Percentiles rank a stretch among this genome's conserved stretches.
phyloP scores from a whole-genome alignment of 768 basidiomycete species.

The Mycena galopus region DNA sequence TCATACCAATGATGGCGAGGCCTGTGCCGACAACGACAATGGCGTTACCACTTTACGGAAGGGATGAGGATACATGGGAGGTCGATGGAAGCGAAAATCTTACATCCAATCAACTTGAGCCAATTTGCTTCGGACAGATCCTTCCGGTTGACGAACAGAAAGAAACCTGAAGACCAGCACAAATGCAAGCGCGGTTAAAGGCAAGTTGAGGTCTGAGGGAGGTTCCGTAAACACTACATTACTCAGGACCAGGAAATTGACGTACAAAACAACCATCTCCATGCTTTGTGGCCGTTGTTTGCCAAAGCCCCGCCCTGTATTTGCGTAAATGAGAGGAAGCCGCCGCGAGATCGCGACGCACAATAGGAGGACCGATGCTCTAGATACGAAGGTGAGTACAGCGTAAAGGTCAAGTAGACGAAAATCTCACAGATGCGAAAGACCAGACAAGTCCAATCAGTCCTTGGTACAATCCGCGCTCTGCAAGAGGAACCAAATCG shows the following conservation, averaged over 20 bases:
- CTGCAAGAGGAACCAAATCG: conserved; percentile 58
- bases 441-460: conserved; percentile 48
- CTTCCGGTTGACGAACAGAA: conserved; percentile 44
- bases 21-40: conserved; percentile 49
- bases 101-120: conserved; percentile 53
- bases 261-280: conserved; percentile 49
- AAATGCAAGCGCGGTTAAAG: conserved; percentile 41
- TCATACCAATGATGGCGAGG: conserved; percentile 51
- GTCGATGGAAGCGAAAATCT: conserved; percentile 27
- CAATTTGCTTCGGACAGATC: conserved; percentile 45
- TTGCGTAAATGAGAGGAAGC: background rate
- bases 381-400: background rate
- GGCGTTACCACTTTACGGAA: conserved; percentile 52
- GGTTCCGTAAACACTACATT: background rate
- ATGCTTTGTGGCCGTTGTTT: conserved; percentile 36
- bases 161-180: conserved; percentile 39
- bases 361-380: conserved; percentile 35
- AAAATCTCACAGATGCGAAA: conserved; percentile 44
- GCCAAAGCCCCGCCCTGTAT: conserved; percentile 40
- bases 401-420: background rate
- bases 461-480: conserved; percentile 53
- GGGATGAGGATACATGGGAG: too few species aligned
- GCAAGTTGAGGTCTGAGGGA: conserved; percentile 50
- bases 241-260: background rate
- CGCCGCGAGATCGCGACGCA: background rate